These are phyloP conservation scores for Trifolium dubium DNA, from an alignment of 306 rosid genomes.

Conservation along the genomic window DNA sequence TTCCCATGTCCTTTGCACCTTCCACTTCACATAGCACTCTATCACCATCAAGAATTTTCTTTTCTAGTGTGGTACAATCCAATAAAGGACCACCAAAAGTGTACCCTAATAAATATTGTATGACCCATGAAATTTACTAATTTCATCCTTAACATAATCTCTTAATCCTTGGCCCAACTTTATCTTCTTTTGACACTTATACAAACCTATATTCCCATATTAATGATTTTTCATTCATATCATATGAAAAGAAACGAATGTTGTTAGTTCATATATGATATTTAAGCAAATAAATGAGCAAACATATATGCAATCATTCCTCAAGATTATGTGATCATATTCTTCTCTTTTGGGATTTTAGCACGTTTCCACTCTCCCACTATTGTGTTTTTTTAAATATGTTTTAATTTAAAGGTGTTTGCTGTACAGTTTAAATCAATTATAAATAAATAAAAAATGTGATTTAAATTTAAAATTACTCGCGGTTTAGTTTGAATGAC, in stretches of 20 bases:
- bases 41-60: slow-evolving; percentile 54
- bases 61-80: slow-evolving; percentile 43
- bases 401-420: no score
- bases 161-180: slow-evolving; percentile 47
- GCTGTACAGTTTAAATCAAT: no score
- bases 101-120: slow-evolving; percentile 63
- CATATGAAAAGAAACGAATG: neutral
- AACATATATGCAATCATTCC: slow-evolving; percentile 30
- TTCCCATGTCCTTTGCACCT: slow-evolving; percentile 15
- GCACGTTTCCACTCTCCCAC: slow-evolving; percentile 47
- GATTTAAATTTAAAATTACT: no score
- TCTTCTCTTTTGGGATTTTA: slow-evolving; percentile 44
- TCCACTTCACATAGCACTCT: slow-evolving; percentile 4
- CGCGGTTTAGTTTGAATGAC: no score
- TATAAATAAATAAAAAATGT: no score
- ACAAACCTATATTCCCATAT: neutral
- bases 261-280: slow-evolving; percentile 14
- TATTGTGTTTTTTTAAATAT: neutral
- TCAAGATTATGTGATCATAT: slow-evolving; percentile 40
- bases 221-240: slow-evolving; percentile 3
- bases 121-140: slow-evolving; percentile 56
- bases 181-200: slow-evolving; percentile 34
- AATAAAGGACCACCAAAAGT: slow-evolving; percentile 57
- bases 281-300: slow-evolving; percentile 37
- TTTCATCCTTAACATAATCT: slow-evolving; percentile 45